A percentile compares a stretch with the other conserved stretches of the same genome.
Conservation (phyloP, 148 eudicot species). For the Heliamphora exappendiculata region DNA sequence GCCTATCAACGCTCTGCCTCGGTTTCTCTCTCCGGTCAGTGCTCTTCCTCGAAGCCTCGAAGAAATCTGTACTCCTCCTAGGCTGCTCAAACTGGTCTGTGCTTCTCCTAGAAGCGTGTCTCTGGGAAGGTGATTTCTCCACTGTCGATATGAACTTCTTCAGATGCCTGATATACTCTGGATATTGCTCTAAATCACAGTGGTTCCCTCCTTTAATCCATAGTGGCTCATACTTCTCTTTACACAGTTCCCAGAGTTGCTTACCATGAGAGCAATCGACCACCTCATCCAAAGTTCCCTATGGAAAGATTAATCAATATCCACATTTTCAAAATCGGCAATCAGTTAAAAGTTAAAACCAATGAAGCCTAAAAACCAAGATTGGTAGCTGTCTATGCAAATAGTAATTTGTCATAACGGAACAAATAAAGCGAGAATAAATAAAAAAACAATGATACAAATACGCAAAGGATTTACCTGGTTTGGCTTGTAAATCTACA, state of each 20-base stretch:
- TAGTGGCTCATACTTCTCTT: conserved; percentile 63
- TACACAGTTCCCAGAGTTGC: conserved; percentile 65
- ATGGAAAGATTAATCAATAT: conserved; percentile 6
- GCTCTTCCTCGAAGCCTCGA: conserved; percentile 52
- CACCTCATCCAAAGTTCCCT: conserved; percentile 75
- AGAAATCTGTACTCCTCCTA: conserved; percentile 52
- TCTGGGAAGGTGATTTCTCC: conserved; percentile 47
- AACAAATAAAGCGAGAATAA: too few relatives aligned
- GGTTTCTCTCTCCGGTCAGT: conserved; percentile 61
- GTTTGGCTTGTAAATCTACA: too few relatives aligned
- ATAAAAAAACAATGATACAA: too few relatives aligned
- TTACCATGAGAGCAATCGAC: conserved; percentile 67
- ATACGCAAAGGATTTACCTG: too few relatives aligned
- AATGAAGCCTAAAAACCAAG: not conserved
- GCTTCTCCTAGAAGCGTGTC: conserved; percentile 42
- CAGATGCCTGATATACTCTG: conserved; percentile 56
- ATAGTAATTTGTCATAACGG: not conserved
- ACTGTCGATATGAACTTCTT: conserved; percentile 53
- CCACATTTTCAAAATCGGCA: not conserved
- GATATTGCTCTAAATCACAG: conserved; percentile 60
- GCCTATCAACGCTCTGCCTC: conserved; percentile 37
- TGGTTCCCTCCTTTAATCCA: conserved; percentile 68
- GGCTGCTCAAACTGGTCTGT: conserved; percentile 46
- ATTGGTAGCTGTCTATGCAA: not conserved
- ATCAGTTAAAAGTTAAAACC: not conserved